Evolutionary conservation across 441 rosid species (phyloP), one percentile per base, ranked within the genome.

Genomic region (Pelargonium fulgidum): DNA sequence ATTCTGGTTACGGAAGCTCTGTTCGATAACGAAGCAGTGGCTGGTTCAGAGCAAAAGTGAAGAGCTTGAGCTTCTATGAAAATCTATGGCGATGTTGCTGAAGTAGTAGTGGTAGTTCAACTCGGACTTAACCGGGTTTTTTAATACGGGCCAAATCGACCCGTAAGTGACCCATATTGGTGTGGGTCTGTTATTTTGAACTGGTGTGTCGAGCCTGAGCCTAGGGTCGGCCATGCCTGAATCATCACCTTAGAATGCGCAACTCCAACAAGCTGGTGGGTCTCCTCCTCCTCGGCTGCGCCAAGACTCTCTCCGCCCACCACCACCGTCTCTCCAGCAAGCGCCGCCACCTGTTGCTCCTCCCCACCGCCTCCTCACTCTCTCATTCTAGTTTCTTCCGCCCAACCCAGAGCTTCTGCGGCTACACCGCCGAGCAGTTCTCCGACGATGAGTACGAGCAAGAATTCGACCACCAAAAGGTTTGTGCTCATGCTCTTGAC

Each of bases 381-480:
- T 65, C 39, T 45, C 10, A 19, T 11, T 67, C 54, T 33, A 67
- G 79, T 8, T 69, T 65, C 50, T 56, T 9, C 62, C 62, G 48
- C 69, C 76, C 79, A 24, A 68, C 48, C 62, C 26, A 76, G 66
- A 84, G 79, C 56, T 83, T 85, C 70, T 78, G 81, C 12, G 81
- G 85, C 2, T 80, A 85, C 64, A 79, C 96, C 22, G 87, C 80
- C 0, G 99, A 92, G 84, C 96, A 94, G 86, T 91, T 94, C 82
- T 94, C 97, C 0, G 97, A 94, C 64, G 99, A 94, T 70, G 99
- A 91, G 70, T 91, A 93, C 69, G 95, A 87, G 78, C 82, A 90
- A 72, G 96, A 94, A 72, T 90, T 87, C 75, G 99, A 90, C 77
- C 83, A 78, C 69, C 92, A 91, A 39, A 86, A 85, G 97, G 98